These are phyloP conservation scores for Kwoniella newhampshirensis DNA, from an alignment of 768 basidiomycete genomes.

Conservation along the genomic window DNA sequence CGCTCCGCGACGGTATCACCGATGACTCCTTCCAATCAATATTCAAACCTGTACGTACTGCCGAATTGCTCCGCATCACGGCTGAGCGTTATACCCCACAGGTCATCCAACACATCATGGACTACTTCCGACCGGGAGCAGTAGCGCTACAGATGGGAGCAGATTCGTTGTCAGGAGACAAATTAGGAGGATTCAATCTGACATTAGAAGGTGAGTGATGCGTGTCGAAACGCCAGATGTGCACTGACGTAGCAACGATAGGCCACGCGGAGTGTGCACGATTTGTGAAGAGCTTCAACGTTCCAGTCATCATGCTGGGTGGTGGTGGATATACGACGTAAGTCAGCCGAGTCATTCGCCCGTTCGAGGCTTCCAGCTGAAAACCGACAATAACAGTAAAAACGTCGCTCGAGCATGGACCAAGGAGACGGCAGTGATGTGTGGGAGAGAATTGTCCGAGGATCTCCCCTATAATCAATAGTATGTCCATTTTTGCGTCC, in stretches of 20 bases:
- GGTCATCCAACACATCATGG: slow-evolving; percentile 81
- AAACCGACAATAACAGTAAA: slow-evolving; percentile 56
- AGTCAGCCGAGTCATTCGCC: slow-evolving; percentile 11
- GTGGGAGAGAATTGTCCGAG: slow-evolving; percentile 69
- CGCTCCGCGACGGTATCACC: slow-evolving; percentile 88
- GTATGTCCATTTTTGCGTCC: slow-evolving; percentile 28
- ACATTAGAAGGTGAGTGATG: slow-evolving; percentile 67
- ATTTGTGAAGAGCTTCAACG: slow-evolving; percentile 74
- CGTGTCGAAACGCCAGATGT: neutral
- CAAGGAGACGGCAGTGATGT: slow-evolving; percentile 91
- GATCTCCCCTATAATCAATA: slow-evolving; percentile 55
- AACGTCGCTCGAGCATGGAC: slow-evolving; percentile 95
- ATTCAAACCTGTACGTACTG: slow-evolving; percentile 73
- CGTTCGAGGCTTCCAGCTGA: slow-evolving; percentile 8
- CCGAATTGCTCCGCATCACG: neutral
- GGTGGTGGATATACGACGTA: slow-evolving; percentile 92
- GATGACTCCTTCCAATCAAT: slow-evolving; percentile 82
- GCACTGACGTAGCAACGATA: slow-evolving; percentile 15
- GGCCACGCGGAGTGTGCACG: slow-evolving; percentile 90
- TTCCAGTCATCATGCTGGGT: slow-evolving; percentile 87
- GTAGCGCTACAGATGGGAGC: slow-evolving; percentile 94
- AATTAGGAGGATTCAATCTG: slow-evolving; percentile 92
- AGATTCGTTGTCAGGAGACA: slow-evolving; percentile 92
- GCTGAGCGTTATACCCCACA: slow-evolving; percentile 49
- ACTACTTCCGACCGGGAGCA: slow-evolving; percentile 80